Evolutionary conservation across 768 basidiomycete species (phyloP).

Genomic region (Calocera viscosa): DNA sequence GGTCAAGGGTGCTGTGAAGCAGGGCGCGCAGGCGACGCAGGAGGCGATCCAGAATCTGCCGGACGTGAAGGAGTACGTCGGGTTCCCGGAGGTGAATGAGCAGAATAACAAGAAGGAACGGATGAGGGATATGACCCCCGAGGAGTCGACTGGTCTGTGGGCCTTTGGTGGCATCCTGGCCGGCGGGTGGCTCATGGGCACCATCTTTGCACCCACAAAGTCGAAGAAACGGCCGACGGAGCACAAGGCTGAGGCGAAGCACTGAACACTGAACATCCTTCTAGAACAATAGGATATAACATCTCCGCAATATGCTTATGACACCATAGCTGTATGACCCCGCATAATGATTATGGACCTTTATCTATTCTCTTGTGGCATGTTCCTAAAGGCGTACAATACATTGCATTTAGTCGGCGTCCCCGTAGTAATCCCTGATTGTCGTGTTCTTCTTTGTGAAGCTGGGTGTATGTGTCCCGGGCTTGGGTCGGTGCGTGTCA

Average conservation of each 20-base stretch:
- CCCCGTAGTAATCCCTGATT: constrained; percentile 5
- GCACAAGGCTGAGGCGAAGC: not conserved
- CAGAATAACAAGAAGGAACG: constrained; percentile 18
- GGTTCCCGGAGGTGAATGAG: constrained; percentile 18
- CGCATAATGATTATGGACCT: not conserved
- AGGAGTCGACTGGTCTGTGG: constrained; percentile 41
- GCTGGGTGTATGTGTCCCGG: constrained; percentile 16
- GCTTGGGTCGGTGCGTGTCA: constrained; percentile 75
- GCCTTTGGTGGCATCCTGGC: constrained; percentile 38
- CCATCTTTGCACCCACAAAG: not conserved
- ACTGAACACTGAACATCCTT: not conserved
- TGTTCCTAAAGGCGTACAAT: not conserved
- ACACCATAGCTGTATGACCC: constrained; percentile 7
- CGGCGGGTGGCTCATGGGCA: constrained; percentile 38
- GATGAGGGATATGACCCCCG: constrained; percentile 24
- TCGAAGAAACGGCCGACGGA: not conserved
- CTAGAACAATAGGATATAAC: not conserved
- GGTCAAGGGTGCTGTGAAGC: constrained; percentile 8
- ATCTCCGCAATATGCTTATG: not conserved
- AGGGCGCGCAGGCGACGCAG: constrained; percentile 12
- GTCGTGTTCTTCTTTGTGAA: constrained; percentile 1
- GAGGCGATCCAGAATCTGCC: constrained; percentile 16
- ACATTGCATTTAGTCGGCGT: not conserved
- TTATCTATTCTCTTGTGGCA: not conserved
- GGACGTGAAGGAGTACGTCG: not conserved